Conservation (phyloP, 1,139 yeast species). For the Pichia inconspicua region DNA sequence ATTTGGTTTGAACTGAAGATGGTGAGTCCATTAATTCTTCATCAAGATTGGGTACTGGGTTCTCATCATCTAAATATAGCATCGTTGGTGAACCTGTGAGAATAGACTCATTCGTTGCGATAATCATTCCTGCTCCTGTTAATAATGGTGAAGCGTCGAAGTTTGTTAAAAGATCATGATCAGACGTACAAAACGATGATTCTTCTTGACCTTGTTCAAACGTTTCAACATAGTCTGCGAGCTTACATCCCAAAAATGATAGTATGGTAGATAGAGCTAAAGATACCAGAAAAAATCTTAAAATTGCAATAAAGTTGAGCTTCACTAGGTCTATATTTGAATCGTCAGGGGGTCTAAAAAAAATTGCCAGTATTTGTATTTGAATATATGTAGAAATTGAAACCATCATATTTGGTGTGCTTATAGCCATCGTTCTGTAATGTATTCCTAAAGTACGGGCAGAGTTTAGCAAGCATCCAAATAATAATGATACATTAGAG, state of each 20-base stretch:
- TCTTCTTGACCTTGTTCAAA: conserved; percentile 21
- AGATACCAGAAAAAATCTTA: conserved; percentile 17
- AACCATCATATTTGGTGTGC: conserved; percentile 28
- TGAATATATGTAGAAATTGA: conserved; percentile 27
- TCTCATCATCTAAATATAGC: conserved; percentile 22
- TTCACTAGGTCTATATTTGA: conserved; percentile 10
- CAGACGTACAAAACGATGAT: conserved; percentile 11
- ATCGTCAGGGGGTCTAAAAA: conserved; percentile 4
- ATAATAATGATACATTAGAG: conserved; percentile 25
- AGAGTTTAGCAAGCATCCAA: conserved; percentile 26
- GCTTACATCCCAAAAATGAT: conserved; percentile 22
- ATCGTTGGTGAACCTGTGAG: conserved; percentile 24
- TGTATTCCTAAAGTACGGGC: conserved; percentile 27
- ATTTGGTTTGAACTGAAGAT: conserved; percentile 7
- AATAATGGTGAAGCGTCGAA: conserved; percentile 28
- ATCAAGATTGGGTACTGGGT: conserved; percentile 20
- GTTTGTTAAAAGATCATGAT: conserved; percentile 20
- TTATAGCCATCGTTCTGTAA: conserved; percentile 25
- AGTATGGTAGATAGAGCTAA: conserved; percentile 15
- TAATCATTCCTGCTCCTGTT: conserved; percentile 25
- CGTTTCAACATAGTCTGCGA: conserved; percentile 22
- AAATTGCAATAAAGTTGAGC: conserved; percentile 16
- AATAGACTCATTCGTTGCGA: conserved; percentile 19
- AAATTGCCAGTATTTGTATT: conserved; percentile 16
- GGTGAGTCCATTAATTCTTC: conserved; percentile 23